Evolutionary conservation across 176 grass and related monocot species (phyloP), one percentile per base, ranked within the genome.

Genomic region (Oropetium thomaeum): DNA sequence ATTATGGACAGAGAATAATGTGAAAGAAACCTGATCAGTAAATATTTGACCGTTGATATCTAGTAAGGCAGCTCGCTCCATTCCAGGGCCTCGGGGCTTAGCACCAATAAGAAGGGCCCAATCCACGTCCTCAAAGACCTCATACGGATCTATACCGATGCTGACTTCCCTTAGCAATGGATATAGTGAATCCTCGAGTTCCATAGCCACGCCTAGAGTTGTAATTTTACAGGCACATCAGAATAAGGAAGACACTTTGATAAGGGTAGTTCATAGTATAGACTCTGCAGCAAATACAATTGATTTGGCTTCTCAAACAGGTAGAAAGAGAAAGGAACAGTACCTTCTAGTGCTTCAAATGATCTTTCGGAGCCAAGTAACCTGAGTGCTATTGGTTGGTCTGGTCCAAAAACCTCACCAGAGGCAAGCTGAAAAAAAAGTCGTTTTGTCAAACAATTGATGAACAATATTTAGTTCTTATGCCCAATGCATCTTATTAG

Each of bases 1-100:
- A 27, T 11, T 19, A 66, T 58, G 71, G 58, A 58, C 10, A 42
- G 3, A 30, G n/a, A n/a, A n/a, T n/a, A n/a, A 20, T 77, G 27
- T 51, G 40, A 79, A 73, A 29, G 37, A 59, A 79, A 97, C 95
- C 86, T 98, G 95, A 51, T 94, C 86, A 67, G 86, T 87, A 48
- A 94, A 98, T 57, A 98, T 94, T 81, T 98, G 88, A 16, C 95
- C 95, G 41, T 98, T 98, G 62, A 98, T 94, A 81, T 98, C 95
- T 49, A 98, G 74, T 72, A 98, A 77, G 0, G 22, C 95, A 33
- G 95, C 89, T 73, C 95, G 68, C 78, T 98, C 95, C 89, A 98
- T 93, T 76, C 95, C 95, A 38, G 91, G 95, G 49, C 95, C 95
- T 89, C 95, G 78, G 7, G 95, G 95, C 68, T 98, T 98, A 71